These are phyloP conservation scores for Ulmus americana DNA, from an alignment of 331 rosid genomes.

Conservation along the genomic window DNA sequence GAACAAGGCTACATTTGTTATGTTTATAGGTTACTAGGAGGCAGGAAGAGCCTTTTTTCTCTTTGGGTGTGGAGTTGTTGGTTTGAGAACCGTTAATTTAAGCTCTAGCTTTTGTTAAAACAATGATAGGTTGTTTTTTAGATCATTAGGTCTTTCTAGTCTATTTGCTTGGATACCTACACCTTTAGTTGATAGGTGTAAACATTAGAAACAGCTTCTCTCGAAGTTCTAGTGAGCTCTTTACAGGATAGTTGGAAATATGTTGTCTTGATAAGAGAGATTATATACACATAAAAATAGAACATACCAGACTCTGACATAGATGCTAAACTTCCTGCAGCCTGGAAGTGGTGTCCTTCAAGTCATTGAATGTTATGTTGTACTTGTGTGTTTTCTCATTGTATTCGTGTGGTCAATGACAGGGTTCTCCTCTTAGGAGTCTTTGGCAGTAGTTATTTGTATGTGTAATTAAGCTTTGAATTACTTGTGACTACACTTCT, in stretches of 20 bases:
- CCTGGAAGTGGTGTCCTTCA: no score
- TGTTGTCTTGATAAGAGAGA: no score
- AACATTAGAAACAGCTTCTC: no score
- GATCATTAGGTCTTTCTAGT: no score
- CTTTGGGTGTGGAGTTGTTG: background rate
- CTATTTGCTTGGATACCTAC: no score
- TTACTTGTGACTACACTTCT: conserved; percentile 26
- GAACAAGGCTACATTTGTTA: background rate
- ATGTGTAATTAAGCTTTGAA: conserved; percentile 3
- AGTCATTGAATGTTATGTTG: background rate
- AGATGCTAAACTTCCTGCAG: no score
- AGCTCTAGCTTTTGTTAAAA: background rate
- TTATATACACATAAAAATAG: no score
- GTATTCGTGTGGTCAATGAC: background rate
- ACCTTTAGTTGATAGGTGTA: no score
- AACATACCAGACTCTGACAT: no score
- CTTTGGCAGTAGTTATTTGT: background rate
- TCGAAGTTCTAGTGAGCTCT: no score
- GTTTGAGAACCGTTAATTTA: background rate
- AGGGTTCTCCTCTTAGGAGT: background rate
- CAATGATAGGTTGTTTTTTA: background rate
- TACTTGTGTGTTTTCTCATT: background rate
- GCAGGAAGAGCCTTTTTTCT: background rate
- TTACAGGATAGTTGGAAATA: no score
- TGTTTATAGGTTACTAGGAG: background rate